These are phyloP conservation scores for Aphanomyces stellatus DNA, from an alignment of 352 stramenopile species.

Conservation along the genomic window DNA sequence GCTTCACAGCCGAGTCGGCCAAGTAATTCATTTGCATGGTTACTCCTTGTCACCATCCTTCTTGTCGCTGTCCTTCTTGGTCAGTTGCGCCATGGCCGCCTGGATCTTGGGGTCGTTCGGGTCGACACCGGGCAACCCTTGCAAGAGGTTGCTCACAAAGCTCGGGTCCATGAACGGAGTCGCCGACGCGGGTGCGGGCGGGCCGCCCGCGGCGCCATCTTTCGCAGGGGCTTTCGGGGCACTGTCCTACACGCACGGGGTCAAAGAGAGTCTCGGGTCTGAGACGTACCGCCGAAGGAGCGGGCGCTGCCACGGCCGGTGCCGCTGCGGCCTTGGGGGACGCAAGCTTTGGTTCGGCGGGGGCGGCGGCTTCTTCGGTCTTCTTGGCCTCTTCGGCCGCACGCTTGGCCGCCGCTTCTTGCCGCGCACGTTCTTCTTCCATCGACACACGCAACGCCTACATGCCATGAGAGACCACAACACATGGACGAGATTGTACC, in stretches of 20 bases:
- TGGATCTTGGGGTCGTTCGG: conserved; percentile 90
- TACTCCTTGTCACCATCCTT: conserved; percentile 37
- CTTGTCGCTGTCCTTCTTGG: conserved; percentile 72
- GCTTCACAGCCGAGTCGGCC: neutral
- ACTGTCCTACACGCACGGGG: no score
- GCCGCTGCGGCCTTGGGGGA: conserved; percentile 5
- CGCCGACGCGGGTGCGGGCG: conserved; percentile 65
- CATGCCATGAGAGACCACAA: conserved; percentile 5
- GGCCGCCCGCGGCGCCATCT: conserved; percentile 32
- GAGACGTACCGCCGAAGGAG: no score
- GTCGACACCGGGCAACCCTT: conserved; percentile 83
- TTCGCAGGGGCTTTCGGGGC: conserved; percentile 26
- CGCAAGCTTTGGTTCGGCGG: conserved; percentile 21
- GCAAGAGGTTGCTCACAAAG: conserved; percentile 86
- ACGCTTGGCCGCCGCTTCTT: conserved; percentile 90
- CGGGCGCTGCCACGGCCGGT: neutral
- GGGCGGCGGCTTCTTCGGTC: conserved; percentile 20
- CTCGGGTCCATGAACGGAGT: conserved; percentile 84
- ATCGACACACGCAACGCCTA: conserved; percentile 94
- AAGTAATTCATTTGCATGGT: neutral
- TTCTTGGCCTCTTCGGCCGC: conserved; percentile 59
- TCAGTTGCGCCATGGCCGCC: conserved; percentile 83
- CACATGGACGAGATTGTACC: conserved; percentile 35
- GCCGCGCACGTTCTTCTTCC: conserved; percentile 96
- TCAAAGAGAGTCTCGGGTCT: no score